Base-by-base conservation (phyloP, 2,329 filamentous ascomycete species). In the Trichoderma sp. region DNA sequence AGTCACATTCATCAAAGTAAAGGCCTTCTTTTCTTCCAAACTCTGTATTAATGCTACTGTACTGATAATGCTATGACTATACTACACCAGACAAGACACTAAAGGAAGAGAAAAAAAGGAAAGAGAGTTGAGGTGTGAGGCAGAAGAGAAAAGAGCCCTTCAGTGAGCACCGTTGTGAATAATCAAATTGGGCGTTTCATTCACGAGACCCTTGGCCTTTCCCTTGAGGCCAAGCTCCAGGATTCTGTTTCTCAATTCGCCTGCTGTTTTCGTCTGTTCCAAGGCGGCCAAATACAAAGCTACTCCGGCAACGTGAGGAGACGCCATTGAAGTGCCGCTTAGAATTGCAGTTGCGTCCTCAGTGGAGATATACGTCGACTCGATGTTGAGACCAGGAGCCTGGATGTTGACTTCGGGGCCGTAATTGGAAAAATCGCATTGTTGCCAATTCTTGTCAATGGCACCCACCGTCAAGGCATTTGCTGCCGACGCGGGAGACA, bases 301-400 rank as follows among this genome's bases (percentile, higher is more conserved):
- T n/a, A 90, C 75, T 13, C 88, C 88, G 27, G 85, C 80, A 64
- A 90, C 80, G 73, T 89, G 87, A 0, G 88, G 87, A 3, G 82
- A 79, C 2, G 87, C 85, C 87, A 89, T 89, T 39, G 83, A 87
- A 6, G 88, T 90, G 37, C 88, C 88, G 15, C 81, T 84, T 72
- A 87, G 80, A 32, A 74, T 80, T 57, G 78, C 78, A n/a, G 75
- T 83, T 27, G 84, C 80, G 6, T 73, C 78, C 42, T 68, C 79
- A 70, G 74, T 72, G 34, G 80, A 78, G 63, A 80, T 81, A 80
- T 80, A 86, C 2, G 86, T 75, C 50, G 81, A 84, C 15, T 82
- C 73, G 59, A 87, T 75, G 52, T 71, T 70, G 5, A 79, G 77
- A 10, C 85, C 85, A 2, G 85, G 82, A 1, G 84, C 85, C 64